Evolutionary conservation across 495 filamentous ascomycete genomes (phyloP), one percentile per base, ranked within the genome.

Genomic region (Penicillium simplicissimum): DNA sequence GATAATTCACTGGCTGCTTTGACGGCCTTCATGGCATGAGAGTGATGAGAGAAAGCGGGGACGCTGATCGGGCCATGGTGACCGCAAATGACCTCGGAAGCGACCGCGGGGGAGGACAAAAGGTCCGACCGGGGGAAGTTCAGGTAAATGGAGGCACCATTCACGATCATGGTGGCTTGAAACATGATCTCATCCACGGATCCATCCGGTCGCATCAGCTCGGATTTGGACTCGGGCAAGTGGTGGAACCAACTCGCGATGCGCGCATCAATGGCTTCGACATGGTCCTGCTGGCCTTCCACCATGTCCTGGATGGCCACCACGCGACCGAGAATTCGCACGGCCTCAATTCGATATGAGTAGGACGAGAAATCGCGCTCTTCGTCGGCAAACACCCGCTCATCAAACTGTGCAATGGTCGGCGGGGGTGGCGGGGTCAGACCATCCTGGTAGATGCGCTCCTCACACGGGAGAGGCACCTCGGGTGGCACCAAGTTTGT

Each of bases 161-260:
- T 84, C 33, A 88, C 84, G 53, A 95, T 87, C 86, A 95, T 92
- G 57, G 89, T 89, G 11, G 92, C 92, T 69, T 96, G 92, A 79
- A 96, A 96, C 77, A 96, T 86, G 83, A 96, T 89, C 76, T 96
- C 91, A 67, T 97, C 92, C 10, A 93, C 81, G 36, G 87, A 79
- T 34, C 79, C 79, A 58, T 88, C 84, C 59, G 84, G 82, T 40
- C 83, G 83, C 57, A 94, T 76, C 36, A 92, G 82, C 59, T 90
- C 85, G 56, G 80, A 81, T 75, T 96, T 96, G n/a, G 81, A 81
- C 40, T 84, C 79, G 0, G 93, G 92, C 8, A 96, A 80, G 67
- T 94, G 90, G 55, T 93, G 84, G 47, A 82, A 82, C 90, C 92
- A 96, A 76, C 91, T 94, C 10, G 87, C 87, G 55, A 96, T 87